These are phyloP conservation scores for Phytophthora kernoviae DNA, from an alignment of 352 stramenopile genomes.

Conservation along the genomic window DNA sequence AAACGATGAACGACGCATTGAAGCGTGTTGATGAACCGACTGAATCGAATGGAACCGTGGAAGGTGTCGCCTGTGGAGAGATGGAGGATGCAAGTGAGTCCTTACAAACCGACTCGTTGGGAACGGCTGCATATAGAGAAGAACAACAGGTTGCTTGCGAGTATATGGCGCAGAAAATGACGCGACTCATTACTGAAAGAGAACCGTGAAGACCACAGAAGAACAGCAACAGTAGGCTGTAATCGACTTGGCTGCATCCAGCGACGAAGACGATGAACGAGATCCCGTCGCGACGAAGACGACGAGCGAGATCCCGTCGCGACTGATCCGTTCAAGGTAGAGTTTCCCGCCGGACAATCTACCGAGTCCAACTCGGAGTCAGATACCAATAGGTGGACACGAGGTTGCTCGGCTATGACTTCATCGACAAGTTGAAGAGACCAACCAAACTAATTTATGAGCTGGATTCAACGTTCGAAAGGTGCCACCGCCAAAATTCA, in stretches of 20 bases:
- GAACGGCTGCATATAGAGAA: background rate
- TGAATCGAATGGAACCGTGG: background rate
- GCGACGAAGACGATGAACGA: background rate
- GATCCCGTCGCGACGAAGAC: constrained; percentile 5
- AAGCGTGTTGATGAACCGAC: background rate
- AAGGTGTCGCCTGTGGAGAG: background rate
- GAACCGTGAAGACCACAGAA: background rate
- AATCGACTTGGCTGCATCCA: constrained; percentile 6
- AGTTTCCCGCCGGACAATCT: background rate
- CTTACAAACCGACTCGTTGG: background rate
- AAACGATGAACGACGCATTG: constrained; percentile 18
- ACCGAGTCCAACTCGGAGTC: too few species aligned
- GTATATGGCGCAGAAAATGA: constrained; percentile 36
- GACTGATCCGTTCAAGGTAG: background rate
- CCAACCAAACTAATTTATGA: background rate
- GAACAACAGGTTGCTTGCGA: constrained; percentile 30
- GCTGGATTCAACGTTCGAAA: background rate
- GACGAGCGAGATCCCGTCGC: constrained; percentile 2
- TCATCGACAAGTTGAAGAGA: background rate
- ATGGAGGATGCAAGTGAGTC: background rate
- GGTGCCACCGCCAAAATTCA: background rate
- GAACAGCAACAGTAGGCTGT: constrained; percentile 1
- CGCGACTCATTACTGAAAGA: constrained; percentile 27
- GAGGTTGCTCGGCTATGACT: background rate
- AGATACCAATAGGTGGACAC: too few species aligned